Base-by-base conservation (phyloP, 108 stramenopile species). In the Mediolabrus comicus region DNA sequence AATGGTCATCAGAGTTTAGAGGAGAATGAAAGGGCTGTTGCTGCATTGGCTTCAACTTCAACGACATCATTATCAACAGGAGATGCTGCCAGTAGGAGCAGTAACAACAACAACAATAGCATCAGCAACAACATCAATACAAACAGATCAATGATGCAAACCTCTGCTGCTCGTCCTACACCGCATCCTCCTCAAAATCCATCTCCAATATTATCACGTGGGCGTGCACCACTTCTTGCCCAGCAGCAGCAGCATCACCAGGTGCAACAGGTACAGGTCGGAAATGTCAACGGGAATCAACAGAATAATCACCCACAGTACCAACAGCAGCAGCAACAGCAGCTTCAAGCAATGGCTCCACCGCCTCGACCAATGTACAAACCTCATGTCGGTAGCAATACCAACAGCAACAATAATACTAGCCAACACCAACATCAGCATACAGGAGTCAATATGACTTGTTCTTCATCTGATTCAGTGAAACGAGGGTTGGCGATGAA, bases 351-450 rank as follows among this genome's bases (percentile, higher is more conserved):
- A 28, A 69, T 69, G 68, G 54, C 56, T 14, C 75, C 61, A 14
- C 75, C 75, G 17, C 67, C 65, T 55, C 51, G 57, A 62, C 60
- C 59, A 35, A 59, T 63, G 17, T 72, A 49, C 35, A 64, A 65
- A 2, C 46, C 61, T 26, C 33, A 11, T 4, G 19, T 38, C 32
- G 34, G 24, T 13, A 29, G 14, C 13, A 57, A 25, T 14, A 59
- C 33, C 41, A 69, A 43, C 56, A 57, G 17, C 54, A 66, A 16
- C 65, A 53, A 12, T 16, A 55, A 38, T 10, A 29, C 13, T 11
- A 39, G 46, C 41, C 27, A 30, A 25, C 51, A 52, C 24, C 11
- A 12, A 57, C 27, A 19, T 4, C 24, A 28, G 16, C 31, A 57
- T n/a, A n/a, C n/a, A n/a, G n/a, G n/a, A n/a, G n/a, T n/a, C n/a